These are phyloP conservation scores for Colletotrichum lini DNA, from an alignment of 2,329 filamentous ascomycete species.

Conservation along the genomic window DNA sequence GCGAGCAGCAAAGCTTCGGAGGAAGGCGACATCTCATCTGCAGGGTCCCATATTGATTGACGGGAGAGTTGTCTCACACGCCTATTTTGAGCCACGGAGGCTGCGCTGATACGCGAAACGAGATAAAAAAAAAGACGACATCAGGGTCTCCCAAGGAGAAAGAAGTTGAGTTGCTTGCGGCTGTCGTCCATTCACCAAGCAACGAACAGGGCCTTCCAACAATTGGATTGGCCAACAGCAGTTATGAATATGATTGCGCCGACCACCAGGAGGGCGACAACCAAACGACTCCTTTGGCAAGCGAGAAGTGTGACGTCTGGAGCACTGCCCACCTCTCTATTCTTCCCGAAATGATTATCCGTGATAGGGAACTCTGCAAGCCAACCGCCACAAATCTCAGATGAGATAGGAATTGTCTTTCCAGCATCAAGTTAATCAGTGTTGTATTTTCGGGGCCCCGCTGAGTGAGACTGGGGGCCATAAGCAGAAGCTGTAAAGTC, in stretches of 20 bases:
- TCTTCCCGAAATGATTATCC: background rate
- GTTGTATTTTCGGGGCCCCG: background rate
- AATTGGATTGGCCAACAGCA: background rate
- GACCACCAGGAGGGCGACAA: background rate
- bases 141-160: background rate
- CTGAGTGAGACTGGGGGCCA: background rate
- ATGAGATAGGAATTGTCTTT: constrained; percentile 25
- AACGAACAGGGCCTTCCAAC: background rate
- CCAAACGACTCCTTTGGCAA: constrained; percentile 33
- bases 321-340: background rate
- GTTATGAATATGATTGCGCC: background rate
- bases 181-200: constrained; percentile 1
- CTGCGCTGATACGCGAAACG: constrained; percentile 28
- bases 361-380: constrained; percentile 12
- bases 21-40: constrained; percentile 17
- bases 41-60: constrained; percentile 33
- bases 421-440: background rate
- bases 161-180: constrained; percentile 15
- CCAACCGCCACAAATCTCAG: constrained; percentile 16
- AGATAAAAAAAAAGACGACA: constrained; percentile 24
- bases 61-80: constrained; percentile 31
- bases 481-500: background rate
- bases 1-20: constrained; percentile 9
- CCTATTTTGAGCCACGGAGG: constrained; percentile 28
- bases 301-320: constrained; percentile 1